Conservation (phyloP, 768 basidiomycete genomes). For the Boletus speciosus region DNA sequence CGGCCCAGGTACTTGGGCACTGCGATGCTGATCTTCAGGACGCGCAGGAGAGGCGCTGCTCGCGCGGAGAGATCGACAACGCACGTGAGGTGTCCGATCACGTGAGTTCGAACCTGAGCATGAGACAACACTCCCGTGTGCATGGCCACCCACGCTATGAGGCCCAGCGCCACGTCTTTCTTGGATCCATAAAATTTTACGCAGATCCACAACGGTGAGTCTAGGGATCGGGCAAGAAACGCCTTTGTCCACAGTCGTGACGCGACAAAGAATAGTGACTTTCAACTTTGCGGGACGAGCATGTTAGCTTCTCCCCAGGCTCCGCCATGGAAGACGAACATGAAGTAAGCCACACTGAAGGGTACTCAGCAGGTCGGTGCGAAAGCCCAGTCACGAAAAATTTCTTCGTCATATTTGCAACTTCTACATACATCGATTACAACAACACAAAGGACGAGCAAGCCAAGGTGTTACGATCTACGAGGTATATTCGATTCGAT, state of each 20-base stretch:
- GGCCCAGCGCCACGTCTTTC: background rate
- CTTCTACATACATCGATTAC: background rate
- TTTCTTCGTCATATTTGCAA: background rate
- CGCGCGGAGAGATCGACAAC: background rate
- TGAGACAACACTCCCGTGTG: background rate
- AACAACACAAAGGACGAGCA: background rate
- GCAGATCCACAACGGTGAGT: background rate
- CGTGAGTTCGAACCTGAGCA: background rate
- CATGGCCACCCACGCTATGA: background rate
- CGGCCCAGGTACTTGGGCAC: background rate
- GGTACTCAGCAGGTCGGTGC: too few relatives aligned
- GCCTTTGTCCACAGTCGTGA: background rate
- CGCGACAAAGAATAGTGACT: too few relatives aligned
- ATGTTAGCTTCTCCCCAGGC: too few relatives aligned
- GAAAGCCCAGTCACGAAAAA: too few relatives aligned
- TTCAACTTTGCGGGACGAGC: too few relatives aligned
- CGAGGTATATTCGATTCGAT: background rate
- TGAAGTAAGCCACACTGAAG: too few relatives aligned
- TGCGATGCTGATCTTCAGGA: background rate
- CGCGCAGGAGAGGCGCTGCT: background rate
- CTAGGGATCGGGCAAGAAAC: background rate
- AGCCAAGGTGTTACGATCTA: background rate
- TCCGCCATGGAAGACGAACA: too few relatives aligned
- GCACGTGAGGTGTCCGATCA: background rate
- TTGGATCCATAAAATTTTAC: background rate